A percentile compares a stretch with the other conserved stretches of the same genome.
phyloP scores from a whole-genome alignment of 495 filamentous ascomycete genomes.

The Staphylotrichum tortipilum region DNA sequence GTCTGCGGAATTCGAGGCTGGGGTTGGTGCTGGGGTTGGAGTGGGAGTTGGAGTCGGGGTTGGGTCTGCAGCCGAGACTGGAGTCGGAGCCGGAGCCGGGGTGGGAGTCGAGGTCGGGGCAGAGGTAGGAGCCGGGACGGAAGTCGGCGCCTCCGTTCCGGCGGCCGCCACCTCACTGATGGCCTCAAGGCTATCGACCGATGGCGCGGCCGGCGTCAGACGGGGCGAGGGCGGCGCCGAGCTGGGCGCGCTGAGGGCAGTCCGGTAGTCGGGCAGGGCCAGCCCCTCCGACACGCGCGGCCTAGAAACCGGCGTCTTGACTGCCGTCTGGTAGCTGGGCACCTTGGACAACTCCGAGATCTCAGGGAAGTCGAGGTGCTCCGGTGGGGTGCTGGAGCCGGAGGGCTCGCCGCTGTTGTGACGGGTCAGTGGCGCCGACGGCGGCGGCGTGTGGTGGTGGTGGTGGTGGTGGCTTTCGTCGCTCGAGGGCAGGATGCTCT shows the following conservation, averaged over 20 bases:
- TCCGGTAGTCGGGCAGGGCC: slow-evolving; percentile 34
- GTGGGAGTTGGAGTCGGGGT: too few relatives aligned
- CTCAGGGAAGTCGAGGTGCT: slow-evolving; percentile 55
- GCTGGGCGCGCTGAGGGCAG: slow-evolving; percentile 28
- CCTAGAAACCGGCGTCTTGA: slow-evolving; percentile 44
- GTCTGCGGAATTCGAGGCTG: too few relatives aligned
- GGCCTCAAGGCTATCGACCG: slow-evolving; percentile 24
- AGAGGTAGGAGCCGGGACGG: neutral
- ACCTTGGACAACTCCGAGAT: slow-evolving; percentile 61
- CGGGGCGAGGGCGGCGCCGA: slow-evolving; percentile 13
- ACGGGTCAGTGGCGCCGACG: slow-evolving; percentile 43
- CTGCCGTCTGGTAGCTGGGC: slow-evolving; percentile 72
- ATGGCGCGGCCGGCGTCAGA: neutral
- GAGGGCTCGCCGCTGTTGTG: slow-evolving; percentile 48
- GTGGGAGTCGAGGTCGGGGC: neutral
- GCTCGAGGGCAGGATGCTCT: too few relatives aligned
- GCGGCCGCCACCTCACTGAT: slow-evolving; percentile 21
- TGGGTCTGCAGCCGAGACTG: neutral
- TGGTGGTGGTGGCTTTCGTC: slow-evolving; percentile 22
- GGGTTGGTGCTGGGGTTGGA: too few relatives aligned
- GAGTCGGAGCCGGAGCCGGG: neutral
- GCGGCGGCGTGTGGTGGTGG: slow-evolving; percentile 23
- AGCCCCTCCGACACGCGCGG: slow-evolving; percentile 24
- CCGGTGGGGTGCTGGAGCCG: slow-evolving; percentile 31
- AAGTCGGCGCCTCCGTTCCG: too few relatives aligned